Percentiles rank a stretch among this genome's conserved stretches.
phyloP scores from a whole-genome alignment of 805 yeast species.

The Priceomyces castillae region DNA sequence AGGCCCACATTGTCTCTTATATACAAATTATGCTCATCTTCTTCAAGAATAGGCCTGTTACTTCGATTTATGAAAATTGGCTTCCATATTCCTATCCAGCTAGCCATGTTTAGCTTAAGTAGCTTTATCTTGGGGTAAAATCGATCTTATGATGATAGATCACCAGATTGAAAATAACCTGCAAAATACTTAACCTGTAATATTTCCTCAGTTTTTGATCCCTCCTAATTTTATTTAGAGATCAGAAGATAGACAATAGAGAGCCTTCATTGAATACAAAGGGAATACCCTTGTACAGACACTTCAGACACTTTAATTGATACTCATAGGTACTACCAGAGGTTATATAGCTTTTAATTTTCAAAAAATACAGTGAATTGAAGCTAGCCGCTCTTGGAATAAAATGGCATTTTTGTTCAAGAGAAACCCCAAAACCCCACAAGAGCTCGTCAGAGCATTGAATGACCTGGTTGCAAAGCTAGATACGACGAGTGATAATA shows the following conservation, averaged over 20 bases:
- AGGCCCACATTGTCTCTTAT: slow-evolving; percentile 55
- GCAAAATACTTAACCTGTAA: background rate
- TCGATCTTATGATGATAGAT: background rate
- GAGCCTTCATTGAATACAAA: too few species aligned
- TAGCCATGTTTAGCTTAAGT: slow-evolving; percentile 8
- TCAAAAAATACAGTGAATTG: background rate
- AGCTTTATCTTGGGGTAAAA: too few species aligned
- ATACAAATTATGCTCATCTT: slow-evolving; percentile 31
- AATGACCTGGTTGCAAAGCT: slow-evolving; percentile 70
- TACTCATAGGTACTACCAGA: too few species aligned
- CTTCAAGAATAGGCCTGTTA: slow-evolving; percentile 35
- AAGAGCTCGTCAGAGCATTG: slow-evolving; percentile 73
- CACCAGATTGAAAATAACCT: background rate
- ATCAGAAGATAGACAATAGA: too few species aligned
- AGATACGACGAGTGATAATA: slow-evolving; percentile 36
- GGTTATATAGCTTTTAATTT: too few species aligned
- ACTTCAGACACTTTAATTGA: too few species aligned
- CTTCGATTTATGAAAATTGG: slow-evolving; percentile 37
- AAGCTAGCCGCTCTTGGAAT: background rate
- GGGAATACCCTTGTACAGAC: too few species aligned
- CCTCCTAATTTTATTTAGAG: background rate
- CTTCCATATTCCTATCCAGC: slow-evolving; percentile 29
- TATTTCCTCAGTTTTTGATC: background rate
- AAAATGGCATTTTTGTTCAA: slow-evolving; percentile 87
- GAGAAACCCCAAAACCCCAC: slow-evolving; percentile 85